Base-by-base conservation (phyloP, 495 filamentous ascomycete species). In the Hyphodiscus hymeniophilus region DNA sequence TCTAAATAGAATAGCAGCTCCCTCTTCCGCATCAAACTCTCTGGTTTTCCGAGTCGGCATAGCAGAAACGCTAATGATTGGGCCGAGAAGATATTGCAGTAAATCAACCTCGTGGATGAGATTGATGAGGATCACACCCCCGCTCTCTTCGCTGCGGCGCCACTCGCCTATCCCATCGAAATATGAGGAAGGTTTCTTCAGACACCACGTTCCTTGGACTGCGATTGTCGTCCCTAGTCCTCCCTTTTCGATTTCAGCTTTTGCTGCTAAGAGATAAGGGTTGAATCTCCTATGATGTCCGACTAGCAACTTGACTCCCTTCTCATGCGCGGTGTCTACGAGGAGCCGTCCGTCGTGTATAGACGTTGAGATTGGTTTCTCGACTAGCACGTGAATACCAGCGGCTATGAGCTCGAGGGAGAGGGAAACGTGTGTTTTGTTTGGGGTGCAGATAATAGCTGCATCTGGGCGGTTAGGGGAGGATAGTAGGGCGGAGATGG, bases 261-360 rank as follows among this genome's bases (percentile, higher is more conserved):
- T 79, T 0, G 75, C 69, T 7, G 70, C 64, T 3, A 63, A 57
- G 0, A 78, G 63, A 56, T 77, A 80, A 2, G 72, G 70, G 52
- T 81, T 80, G 61, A 80, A 80, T 26, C 77, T 68, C 13, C 77
- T 68, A 57, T 81, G 76, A 55, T 81, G 76, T 33, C 77, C 79
- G 34, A 79, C 73, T 4, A 80, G 63, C 5, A 79, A 54, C 18
- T 71, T 68, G n/a, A 72, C 57, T 7, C 66, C 58, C 17, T 46
- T 39, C 23, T 28, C 30, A 7, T 51, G 40, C 1, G 53, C 55
- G 11, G 46, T 45, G n/a, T 38, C 23, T 6, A 64, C 52, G 16
- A 57, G 31, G 22, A 50, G 50, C 28, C 38, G 20, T 20, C 48
- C 63, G 18, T 60, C 63, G n/a, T 56, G 59, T n/a, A 74, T 59